Base-by-base conservation (phyloP, 2,329 filamentous ascomycete species). In the Stachybotrys elegans region DNA sequence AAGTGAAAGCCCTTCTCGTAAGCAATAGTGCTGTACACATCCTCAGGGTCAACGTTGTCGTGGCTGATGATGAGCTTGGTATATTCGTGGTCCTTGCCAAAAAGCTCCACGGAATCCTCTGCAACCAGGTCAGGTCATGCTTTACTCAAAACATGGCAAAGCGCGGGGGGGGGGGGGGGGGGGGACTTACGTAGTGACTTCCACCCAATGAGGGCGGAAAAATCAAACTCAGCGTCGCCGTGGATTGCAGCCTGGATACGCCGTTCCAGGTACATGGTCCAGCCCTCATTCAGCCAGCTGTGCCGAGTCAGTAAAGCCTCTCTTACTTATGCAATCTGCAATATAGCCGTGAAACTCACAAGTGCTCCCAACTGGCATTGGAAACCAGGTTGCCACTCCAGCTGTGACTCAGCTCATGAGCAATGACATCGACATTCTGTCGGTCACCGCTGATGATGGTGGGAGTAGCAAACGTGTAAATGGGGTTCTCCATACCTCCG, bases 1-100 rank as follows among this genome's bases (percentile, higher is more conserved):
- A 97, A 94, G 59, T 88, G 87, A 67, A 95, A 97, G 4, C 92
- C 92, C 68, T 98, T 97, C 62, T 97, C 92, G 58, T 98, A 98
- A 0, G 93, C 90, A 25, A 97, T 75, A 21, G 81, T 86, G 53
- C 87, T 94, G 70, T 97, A 98, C 2, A 92, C 88, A 64, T 98
- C 93, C 62, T 97, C 93, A 0, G 93, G 93, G 56, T 97, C 92
- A 53, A 93, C 84, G 46, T 88, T 89, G 60, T 92, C 87, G 51
- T 97, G 83, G 61, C 88, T 83, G 48, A 91, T 79, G 52, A 95
- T 82, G 43, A 98, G 77, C 64, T 94, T 94, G 7, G 93, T 98
- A 69, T 93, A 97, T 55, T 92, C 86, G 60, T 95, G 90, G 51
- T 94, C 86, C 42, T 81, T 72, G 31, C 92, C 92, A 57, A 84